Evolutionary conservation across 495 filamentous ascomycete species (phyloP), one percentile per base, ranked within the genome.

Genomic region (Penicillium canescens): DNA sequence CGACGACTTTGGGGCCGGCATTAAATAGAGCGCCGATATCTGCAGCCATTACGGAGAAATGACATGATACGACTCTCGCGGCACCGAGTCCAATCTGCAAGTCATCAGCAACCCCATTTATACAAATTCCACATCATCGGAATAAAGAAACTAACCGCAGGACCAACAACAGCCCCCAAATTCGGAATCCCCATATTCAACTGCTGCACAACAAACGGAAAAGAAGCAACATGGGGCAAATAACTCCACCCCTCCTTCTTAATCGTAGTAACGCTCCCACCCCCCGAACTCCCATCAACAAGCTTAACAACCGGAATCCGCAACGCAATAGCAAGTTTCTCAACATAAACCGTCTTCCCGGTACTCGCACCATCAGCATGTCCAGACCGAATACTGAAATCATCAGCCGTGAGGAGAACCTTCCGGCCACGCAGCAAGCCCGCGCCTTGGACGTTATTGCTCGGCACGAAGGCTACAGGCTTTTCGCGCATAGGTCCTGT

Each of bases 1-100:
- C 76, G 12, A 86, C 84, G 7, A 87, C 82, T 42, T 83, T 79
- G 0, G 84, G 83, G 1, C 84, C 84, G 6, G 84, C 84, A 56
- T 86, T 86, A 60, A 87, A 85, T 7, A 87, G 57, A 3, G 76
- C 72, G 0, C 82, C 84, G 4, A 87, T 71, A 60, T 86, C 81
- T 7, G 73, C 81, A 5, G 82, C 82, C 82, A 86, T 87, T 42
- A 87, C 83, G 8, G 80, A 82, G 60, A 87, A 87, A 57, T 86
- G 84, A 48, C 82, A 85, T 0, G 75, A 75, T 2, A 82, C 80
- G 0, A 85, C 79, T 46, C 84, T 60, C 0, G 84, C 82, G 9
- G 83, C 82, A 6, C 84, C 84, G 9, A 87, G 77, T 3, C 84
- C 83, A 52, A 86, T 84, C 71, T 76, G 52, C 1, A 18, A 7